These are phyloP conservation scores for Tylopilus orsonianus DNA, from an alignment of 1,284 basidiomycete genomes.

Conservation along the genomic window DNA sequence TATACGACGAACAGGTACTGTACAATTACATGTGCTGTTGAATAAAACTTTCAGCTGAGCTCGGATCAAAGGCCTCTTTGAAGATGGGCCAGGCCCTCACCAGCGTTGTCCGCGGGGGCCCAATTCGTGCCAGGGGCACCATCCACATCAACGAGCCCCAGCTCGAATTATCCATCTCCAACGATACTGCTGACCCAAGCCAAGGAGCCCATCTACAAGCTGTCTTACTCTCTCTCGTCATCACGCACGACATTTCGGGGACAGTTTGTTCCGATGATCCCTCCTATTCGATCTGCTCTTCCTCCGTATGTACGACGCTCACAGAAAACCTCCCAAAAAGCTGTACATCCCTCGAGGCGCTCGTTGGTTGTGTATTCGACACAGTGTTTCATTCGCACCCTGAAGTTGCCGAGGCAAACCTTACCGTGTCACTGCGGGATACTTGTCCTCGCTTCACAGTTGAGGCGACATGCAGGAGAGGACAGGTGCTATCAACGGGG, in stretches of 20 bases:
- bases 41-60: no score
- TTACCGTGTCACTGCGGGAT: conserved; percentile 6
- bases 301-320: conserved; percentile 41
- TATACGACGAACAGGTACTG: no score
- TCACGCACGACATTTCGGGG: conserved; percentile 53
- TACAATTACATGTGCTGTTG: no score
- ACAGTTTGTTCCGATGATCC: conserved; percentile 61
- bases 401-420: conserved; percentile 7
- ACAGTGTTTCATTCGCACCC: conserved; percentile 15
- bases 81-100: neutral
- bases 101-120: neutral
- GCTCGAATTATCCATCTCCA: conserved; percentile 38
- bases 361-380: conserved; percentile 11
- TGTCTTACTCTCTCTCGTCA: conserved; percentile 53
- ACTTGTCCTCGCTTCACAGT: neutral
- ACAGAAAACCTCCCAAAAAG: conserved; percentile 17
- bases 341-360: conserved; percentile 19
- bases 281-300: conserved; percentile 59
- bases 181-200: conserved; percentile 45
- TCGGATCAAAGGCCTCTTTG: no score
- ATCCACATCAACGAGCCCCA: conserved; percentile 52
- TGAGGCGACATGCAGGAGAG: conserved; percentile 9
- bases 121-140: conserved; percentile 29
- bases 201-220: conserved; percentile 52
- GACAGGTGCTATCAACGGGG: neutral